Evolutionary conservation across 441 rosid genomes (phyloP), one percentile per base, ranked within the genome.

Genomic region (Populus hybrid): DNA sequence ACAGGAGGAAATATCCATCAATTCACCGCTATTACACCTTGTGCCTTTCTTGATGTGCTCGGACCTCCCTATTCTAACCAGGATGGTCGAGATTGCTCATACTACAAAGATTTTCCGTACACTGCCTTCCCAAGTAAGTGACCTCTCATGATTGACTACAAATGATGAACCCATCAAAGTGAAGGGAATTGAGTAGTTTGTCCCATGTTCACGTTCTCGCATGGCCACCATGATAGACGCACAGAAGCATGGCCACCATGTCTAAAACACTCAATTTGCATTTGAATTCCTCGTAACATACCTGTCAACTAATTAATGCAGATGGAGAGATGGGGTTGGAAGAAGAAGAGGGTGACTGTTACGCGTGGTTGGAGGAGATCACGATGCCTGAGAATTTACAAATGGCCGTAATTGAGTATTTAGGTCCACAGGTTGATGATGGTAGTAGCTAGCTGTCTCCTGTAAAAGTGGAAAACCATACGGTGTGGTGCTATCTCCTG

Each of bases 361-460:
- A 78, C 46, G 83, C 84, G 38, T 90, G 92, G 90, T 46, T 92
- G 80, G 89, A 90, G 83, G 93, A 90, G 85, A 88, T 81, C 1
- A 91, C 83, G 26, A 14, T 76, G 77, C 93, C 94, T 1, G 87
- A 85, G 82, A 74, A 83, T 68, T 85, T 89, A 30, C 26, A 81
- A 4, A 92, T 92, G 93, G 85, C 84, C 77, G 76, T 75, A 34
- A 86, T 90, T 63, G 87, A 84, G 74, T 92, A 92, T 77, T 59
- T 73, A 9, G 91, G 97, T 24, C 97, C 97, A 21, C 88, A 73
- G 69, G 74, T 92, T 65, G 59, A 40, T 10, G 88, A 83, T 10
- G 42, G 53, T 53, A 36, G 21, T 2, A 6, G 28, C 16, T 14
- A 46, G 69, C 36, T 59, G 26, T 5, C 0, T 2, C 11, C 8